Conservation (phyloP, 2,329 filamentous ascomycete species). For the Calonectria montana region DNA sequence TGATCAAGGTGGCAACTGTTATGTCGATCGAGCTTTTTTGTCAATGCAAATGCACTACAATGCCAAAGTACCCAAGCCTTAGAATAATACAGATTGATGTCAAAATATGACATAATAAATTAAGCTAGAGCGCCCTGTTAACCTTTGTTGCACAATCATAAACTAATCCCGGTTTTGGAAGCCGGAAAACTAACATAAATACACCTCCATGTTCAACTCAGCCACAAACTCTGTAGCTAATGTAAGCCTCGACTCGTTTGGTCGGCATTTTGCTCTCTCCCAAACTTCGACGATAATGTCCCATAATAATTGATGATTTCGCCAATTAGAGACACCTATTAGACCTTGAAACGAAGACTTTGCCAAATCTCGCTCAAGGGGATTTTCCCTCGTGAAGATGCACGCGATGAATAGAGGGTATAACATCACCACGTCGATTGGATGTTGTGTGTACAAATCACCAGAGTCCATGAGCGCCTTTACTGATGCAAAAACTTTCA, state of each 20-base stretch:
- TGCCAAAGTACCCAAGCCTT: too few species aligned
- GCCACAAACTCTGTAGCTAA: slow-evolving; percentile 11
- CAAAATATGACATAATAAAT: too few species aligned
- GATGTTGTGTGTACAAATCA: not conserved
- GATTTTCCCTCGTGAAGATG: slow-evolving; percentile 3
- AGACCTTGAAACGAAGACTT: slow-evolving; percentile 11
- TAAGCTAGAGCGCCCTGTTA: too few species aligned
- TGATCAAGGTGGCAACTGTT: too few species aligned
- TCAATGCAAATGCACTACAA: too few species aligned
- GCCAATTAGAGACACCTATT: slow-evolving; percentile 7
- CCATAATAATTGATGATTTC: slow-evolving; percentile 11
- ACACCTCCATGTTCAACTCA: slow-evolving; percentile 16
- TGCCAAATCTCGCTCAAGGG: slow-evolving; percentile 5
- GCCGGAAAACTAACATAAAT: not conserved
- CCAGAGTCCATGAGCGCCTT: slow-evolving; percentile 13
- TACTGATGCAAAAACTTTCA: slow-evolving; percentile 10
- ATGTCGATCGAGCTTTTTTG: too few species aligned
- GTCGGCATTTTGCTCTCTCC: not conserved
- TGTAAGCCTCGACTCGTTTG: not conserved
- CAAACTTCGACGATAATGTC: slow-evolving; percentile 17
- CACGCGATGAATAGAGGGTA: slow-evolving; percentile 17
- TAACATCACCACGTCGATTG: not conserved
- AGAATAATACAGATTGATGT: too few species aligned
- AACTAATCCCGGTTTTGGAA: too few species aligned
- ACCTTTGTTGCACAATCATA: too few species aligned